phyloP scores from a whole-genome alignment of 257 asterid genomes.

The Cordia subcordata region DNA sequence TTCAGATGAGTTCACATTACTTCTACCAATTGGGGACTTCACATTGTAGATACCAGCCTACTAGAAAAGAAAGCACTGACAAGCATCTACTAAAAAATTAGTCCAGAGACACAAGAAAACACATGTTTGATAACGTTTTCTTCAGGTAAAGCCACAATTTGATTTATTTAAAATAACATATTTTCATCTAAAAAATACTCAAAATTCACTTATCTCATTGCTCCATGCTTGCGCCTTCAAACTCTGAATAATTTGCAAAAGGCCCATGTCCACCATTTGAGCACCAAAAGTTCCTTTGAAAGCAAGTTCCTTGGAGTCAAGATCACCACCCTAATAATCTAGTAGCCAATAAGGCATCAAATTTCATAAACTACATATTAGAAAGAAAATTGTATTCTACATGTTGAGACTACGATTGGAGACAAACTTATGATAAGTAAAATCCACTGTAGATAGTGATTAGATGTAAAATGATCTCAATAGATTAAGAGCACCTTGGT shows the following conservation, averaged over 20 bases:
- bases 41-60: too few relatives aligned
- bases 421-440: neutral
- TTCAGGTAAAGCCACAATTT: too few relatives aligned
- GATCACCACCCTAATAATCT: slow-evolving; percentile 90
- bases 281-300: slow-evolving; percentile 74
- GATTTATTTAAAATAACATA: neutral
- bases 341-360: slow-evolving; percentile 13
- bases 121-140: too few relatives aligned
- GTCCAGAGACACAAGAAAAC: too few relatives aligned
- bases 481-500: neutral
- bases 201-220: slow-evolving; percentile 55
- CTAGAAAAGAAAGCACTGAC: too few relatives aligned
- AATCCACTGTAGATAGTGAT: too few relatives aligned
- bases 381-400: too few relatives aligned
- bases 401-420: too few relatives aligned
- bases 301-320: slow-evolving; percentile 81
- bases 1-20: too few relatives aligned
- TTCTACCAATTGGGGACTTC: too few relatives aligned
- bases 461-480: neutral
- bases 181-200: neutral
- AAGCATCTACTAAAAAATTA: too few relatives aligned
- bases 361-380: neutral
- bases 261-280: slow-evolving; percentile 75
- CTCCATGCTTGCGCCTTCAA: slow-evolving; percentile 97
- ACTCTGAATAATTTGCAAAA: slow-evolving; percentile 78